These are phyloP conservation scores for Mrakiaceae sp. DNA, from an alignment of 1,284 basidiomycete species.

Conservation along the genomic window DNA sequence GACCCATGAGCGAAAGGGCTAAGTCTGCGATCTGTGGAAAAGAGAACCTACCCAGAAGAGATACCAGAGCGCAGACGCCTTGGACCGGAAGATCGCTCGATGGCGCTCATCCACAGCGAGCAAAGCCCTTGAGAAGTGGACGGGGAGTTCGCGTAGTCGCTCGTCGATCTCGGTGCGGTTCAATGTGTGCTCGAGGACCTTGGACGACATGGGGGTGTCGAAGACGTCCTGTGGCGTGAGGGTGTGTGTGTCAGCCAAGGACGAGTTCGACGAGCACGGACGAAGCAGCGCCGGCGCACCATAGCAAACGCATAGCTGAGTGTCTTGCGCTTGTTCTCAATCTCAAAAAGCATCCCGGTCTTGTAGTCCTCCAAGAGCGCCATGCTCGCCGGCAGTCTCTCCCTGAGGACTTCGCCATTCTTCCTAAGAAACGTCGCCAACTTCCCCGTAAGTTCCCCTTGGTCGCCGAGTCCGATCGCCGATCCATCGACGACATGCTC, in stretches of 20 bases:
- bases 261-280: no score
- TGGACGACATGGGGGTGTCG: slow-evolving; percentile 43
- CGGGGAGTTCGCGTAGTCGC: neutral
- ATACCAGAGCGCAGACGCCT: slow-evolving; percentile 66
- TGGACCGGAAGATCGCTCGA: slow-evolving; percentile 42
- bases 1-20: no score
- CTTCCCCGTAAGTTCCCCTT: slow-evolving; percentile 51
- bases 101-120: slow-evolving; percentile 50
- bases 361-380: slow-evolving; percentile 47
- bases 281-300: no score
- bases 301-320: slow-evolving; percentile 51
- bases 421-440: slow-evolving; percentile 55
- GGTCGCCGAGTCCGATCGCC: slow-evolving; percentile 54
- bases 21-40: neutral
- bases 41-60: slow-evolving; percentile 54
- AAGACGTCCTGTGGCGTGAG: slow-evolving; percentile 46
- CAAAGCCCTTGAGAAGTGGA: slow-evolving; percentile 31
- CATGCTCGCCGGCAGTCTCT: slow-evolving; percentile 42
- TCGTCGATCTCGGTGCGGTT: slow-evolving; percentile 47
- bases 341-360: slow-evolving; percentile 43
- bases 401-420: slow-evolving; percentile 47
- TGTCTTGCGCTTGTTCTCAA: slow-evolving; percentile 44
- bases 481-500: slow-evolving; percentile 38
- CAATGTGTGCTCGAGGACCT: slow-evolving; percentile 44
- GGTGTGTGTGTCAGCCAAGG: no score